A percentile compares a stretch with the other conserved stretches of the same genome.
Evolutionary conservation across 1,284 basidiomycete genomes (phyloP).

Genomic region (Chondrostereum purpureum): DNA sequence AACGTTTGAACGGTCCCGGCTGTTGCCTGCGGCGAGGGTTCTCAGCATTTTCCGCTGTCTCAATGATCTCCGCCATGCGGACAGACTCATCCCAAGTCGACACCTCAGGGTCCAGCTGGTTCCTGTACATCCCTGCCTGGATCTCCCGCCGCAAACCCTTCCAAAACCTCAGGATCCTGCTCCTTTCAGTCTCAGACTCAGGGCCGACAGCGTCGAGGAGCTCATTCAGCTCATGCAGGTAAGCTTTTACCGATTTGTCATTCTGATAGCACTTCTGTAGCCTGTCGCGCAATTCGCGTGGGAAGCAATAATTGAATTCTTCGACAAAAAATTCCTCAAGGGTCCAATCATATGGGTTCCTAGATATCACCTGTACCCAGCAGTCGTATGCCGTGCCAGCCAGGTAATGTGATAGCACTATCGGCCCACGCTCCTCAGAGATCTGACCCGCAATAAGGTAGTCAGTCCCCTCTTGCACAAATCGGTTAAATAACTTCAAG

Average conservation of each 20-base stretch:
- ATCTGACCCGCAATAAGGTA: constrained; percentile 24
- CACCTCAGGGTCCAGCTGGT: constrained; percentile 23
- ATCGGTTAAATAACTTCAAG: constrained; percentile 19
- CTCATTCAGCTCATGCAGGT: constrained; percentile 24
- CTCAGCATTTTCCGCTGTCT: constrained; percentile 17
- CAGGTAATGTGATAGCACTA: constrained; percentile 23
- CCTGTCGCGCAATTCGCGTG: constrained; percentile 25
- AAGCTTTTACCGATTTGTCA: constrained; percentile 19
- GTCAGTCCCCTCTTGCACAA: constrained; percentile 22
- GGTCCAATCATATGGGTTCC: constrained; percentile 19
- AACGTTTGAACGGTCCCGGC: not conserved
- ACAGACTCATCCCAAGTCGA: constrained; percentile 20
- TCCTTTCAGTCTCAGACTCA: constrained; percentile 20
- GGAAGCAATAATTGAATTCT: constrained; percentile 40
- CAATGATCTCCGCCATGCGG: constrained; percentile 18
- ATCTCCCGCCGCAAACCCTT: constrained; percentile 21
- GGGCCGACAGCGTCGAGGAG: constrained; percentile 25
- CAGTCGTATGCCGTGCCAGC: constrained; percentile 31
- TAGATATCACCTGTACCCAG: constrained; percentile 27
- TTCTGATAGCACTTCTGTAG: constrained; percentile 18
- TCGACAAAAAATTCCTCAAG: constrained; percentile 26
- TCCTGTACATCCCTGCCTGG: constrained; percentile 23
- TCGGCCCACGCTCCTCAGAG: constrained; percentile 14
- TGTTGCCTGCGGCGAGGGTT: not conserved
- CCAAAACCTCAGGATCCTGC: constrained; percentile 29